Percentiles rank a stretch among this genome's conserved stretches.
Conservation (phyloP, 768 basidiomycete genomes). For the Termitomyces bulborhizus region DNA sequence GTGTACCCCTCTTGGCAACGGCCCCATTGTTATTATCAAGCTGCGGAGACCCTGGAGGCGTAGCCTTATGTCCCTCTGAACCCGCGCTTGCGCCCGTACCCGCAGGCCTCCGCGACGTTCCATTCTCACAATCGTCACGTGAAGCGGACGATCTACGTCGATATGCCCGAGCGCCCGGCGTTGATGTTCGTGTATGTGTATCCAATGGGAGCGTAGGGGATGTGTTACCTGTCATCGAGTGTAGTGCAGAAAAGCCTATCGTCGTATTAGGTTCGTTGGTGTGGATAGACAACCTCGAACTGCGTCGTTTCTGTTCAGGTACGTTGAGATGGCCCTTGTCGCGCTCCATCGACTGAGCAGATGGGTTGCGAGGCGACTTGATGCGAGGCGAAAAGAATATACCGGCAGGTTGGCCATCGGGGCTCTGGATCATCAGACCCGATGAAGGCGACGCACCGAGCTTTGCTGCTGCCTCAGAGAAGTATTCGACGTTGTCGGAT, state of each 20-base stretch:
- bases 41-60: constrained; percentile 11
- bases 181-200: background rate
- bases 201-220: constrained; percentile 10
- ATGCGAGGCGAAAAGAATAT: constrained; percentile 88
- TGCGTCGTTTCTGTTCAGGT: constrained; percentile 19
- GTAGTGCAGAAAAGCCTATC: constrained; percentile 29
- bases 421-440: constrained; percentile 86
- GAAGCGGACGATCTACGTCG: constrained; percentile 9
- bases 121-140: background rate
- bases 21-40: background rate
- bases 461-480: constrained; percentile 60
- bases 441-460: constrained; percentile 75
- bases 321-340: constrained; percentile 26
- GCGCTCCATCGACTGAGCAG: constrained; percentile 39
- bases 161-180: background rate
- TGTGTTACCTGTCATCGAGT: constrained; percentile 15
- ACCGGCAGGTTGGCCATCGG: constrained; percentile 90
- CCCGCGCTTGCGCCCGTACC: background rate
- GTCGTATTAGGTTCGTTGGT: constrained; percentile 9
- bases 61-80: constrained; percentile 4
- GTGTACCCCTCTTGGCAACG: background rate
- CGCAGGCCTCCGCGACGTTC: background rate
- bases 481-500: constrained; percentile 74
- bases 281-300: constrained; percentile 19
- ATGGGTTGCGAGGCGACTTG: constrained; percentile 29